Evolutionary conservation across 495 filamentous ascomycete species (phyloP).

Genomic region (Tuber brumale): DNA sequence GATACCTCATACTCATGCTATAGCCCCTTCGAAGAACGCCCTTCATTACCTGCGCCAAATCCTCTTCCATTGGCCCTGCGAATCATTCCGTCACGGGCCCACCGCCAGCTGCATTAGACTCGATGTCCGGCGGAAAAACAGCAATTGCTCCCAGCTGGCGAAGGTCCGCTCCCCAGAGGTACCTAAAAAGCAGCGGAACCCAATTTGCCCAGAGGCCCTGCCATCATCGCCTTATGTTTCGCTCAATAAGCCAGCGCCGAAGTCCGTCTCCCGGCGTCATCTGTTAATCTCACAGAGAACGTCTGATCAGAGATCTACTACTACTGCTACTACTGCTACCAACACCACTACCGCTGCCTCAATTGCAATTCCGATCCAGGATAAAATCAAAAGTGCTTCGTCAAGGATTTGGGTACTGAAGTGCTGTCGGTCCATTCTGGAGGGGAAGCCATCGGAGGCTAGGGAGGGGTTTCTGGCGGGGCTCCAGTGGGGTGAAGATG

Average conservation of each 20-base stretch:
- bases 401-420: constrained; percentile 11
- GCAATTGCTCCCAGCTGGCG: neutral
- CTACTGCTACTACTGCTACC: neutral
- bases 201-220: neutral
- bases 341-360: neutral
- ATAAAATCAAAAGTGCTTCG: neutral
- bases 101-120: constrained; percentile 15
- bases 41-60: constrained; percentile 38
- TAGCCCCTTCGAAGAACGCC: constrained; percentile 34
- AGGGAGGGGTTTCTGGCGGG: constrained; percentile 27
- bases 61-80: constrained; percentile 25
- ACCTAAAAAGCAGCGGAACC: neutral
- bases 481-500: constrained; percentile 8
- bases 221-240: neutral
- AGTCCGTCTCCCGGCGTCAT: neutral
- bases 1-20: constrained; percentile 29
- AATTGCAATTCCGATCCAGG: neutral
- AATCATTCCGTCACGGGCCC: constrained; percentile 10
- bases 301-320: neutral
- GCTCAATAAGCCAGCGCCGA: neutral
- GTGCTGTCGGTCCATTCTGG: constrained; percentile 17
- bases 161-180: constrained; percentile 1
- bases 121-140: neutral
- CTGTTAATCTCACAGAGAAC: neutral
- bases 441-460: constrained; percentile 14